phyloP scores from a whole-genome alignment of 2,329 filamentous ascomycete species.

The Verticillium zaregamsianum region DNA sequence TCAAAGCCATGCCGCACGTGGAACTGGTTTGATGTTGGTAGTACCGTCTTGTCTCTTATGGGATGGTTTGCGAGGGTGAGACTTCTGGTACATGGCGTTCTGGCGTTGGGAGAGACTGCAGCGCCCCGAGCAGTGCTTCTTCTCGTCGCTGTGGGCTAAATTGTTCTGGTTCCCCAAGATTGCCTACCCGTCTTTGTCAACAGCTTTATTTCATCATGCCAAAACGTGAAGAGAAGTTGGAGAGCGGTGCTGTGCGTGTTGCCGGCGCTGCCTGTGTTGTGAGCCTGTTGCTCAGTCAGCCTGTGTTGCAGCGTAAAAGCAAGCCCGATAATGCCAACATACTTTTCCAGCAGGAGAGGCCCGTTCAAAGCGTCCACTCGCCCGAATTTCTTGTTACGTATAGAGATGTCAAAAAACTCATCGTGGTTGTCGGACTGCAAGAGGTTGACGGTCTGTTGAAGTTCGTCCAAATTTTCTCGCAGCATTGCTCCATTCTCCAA shows the following conservation, averaged over 20 bases:
- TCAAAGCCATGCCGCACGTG: not conserved
- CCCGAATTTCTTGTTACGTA: constrained; percentile 88
- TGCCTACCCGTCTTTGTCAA: not conserved
- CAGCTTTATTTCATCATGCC: constrained; percentile 51
- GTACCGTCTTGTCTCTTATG: not conserved
- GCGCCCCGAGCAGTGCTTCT: not conserved
- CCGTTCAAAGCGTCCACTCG: constrained; percentile 90
- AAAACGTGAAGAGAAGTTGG: constrained; percentile 71
- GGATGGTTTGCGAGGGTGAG: not conserved
- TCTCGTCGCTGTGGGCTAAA: not conserved
- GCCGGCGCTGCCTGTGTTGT: constrained; percentile 59
- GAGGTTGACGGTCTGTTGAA: constrained; percentile 86
- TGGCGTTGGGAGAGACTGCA: not conserved
- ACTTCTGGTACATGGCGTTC: not conserved
- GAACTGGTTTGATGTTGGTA: not conserved
- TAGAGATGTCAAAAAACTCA: constrained; percentile 91
- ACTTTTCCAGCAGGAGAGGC: constrained; percentile 89
- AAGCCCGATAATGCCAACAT: constrained; percentile 21
- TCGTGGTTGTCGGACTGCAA: constrained; percentile 89
- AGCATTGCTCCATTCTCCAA: constrained; percentile 84
- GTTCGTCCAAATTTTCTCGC: constrained; percentile 82
- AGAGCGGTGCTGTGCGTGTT: constrained; percentile 58
- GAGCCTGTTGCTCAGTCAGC: constrained; percentile 44
- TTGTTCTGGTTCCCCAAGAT: not conserved
- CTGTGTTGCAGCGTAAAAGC: not conserved